These are phyloP conservation scores for Phytophthora nicotianae DNA, from an alignment of 352 stramenopile species.

Conservation along the genomic window DNA sequence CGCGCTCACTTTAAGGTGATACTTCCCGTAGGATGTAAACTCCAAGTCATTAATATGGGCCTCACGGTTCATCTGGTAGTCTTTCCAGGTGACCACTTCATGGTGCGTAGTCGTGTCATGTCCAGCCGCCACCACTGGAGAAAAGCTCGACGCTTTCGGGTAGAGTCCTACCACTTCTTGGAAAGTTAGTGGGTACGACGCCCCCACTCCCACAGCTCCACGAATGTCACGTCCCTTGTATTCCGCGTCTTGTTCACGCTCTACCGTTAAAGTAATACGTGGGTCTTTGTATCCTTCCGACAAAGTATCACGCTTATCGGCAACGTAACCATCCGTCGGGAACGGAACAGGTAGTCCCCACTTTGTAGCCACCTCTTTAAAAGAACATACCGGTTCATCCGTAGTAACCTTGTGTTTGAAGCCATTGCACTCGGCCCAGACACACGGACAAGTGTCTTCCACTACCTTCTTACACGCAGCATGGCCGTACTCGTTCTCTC, in stretches of 20 bases:
- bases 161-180: conserved; percentile 13
- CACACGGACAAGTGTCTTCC: conserved; percentile 44
- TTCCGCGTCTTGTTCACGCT: conserved; percentile 24
- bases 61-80: conserved; percentile 51
- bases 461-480: conserved; percentile 34
- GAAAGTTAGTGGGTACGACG: conserved; percentile 20
- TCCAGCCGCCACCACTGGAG: conserved; percentile 9
- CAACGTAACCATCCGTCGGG: conserved; percentile 61
- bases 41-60: conserved; percentile 47
- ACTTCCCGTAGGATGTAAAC: conserved; percentile 59
- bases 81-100: conserved; percentile 46
- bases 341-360: conserved; percentile 56
- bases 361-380: conserved; percentile 40
- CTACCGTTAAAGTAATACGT: conserved; percentile 23
- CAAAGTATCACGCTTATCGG: conserved; percentile 44
- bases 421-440: conserved; percentile 44
- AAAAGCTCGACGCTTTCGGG: conserved; percentile 13
- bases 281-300: conserved; percentile 16
- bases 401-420: conserved; percentile 38
- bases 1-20: conserved; percentile 52
- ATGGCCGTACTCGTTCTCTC: conserved; percentile 19
- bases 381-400: conserved; percentile 34
- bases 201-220: conserved; percentile 3
- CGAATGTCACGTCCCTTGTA: conserved; percentile 26
- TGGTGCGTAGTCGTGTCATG: conserved; percentile 3